A percentile compares a stretch with the other conserved stretches of the same genome.
Conservation (phyloP, 148 eudicot genomes). For the Nepenthes gracilis region DNA sequence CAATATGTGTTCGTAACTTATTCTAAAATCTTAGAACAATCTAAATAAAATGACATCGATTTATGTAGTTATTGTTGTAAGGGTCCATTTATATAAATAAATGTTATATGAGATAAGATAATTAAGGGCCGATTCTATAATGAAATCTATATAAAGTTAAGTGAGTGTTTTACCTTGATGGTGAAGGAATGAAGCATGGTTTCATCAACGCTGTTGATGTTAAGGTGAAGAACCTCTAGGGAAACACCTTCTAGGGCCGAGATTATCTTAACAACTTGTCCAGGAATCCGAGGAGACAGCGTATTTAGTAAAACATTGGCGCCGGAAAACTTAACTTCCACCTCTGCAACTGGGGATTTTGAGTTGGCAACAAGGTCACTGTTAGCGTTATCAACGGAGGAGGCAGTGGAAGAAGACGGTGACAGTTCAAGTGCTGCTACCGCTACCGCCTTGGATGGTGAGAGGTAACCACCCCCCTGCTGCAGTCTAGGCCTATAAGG, state of each 20-base stretch:
- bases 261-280: constrained; percentile 67
- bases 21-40: too few species aligned
- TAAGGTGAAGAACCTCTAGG: constrained; percentile 65
- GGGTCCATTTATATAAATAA: too few species aligned
- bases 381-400: constrained; percentile 24
- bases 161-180: constrained; percentile 55
- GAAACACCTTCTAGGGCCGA: constrained; percentile 55
- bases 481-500: constrained; percentile 34
- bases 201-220: constrained; percentile 53
- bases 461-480: constrained; percentile 8
- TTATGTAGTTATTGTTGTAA: too few species aligned
- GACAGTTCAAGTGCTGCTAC: constrained; percentile 15
- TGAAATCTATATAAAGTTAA: background rate
- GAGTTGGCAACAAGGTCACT: constrained; percentile 78
- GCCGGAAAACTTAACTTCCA: constrained; percentile 82
- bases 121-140: too few species aligned
- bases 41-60: too few species aligned
- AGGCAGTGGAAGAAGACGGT: constrained; percentile 34
- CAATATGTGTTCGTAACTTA: too few species aligned
- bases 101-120: too few species aligned
- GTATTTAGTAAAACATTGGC: constrained; percentile 65
- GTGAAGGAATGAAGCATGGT: constrained; percentile 67
- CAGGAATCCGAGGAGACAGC: constrained; percentile 47
- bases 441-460: background rate
- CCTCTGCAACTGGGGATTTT: constrained; percentile 64